A percentile compares a stretch with the other conserved stretches of the same genome.
Evolutionary conservation across 176 grass and related monocot genomes (phyloP).

Genomic region (Ananas comosus): DNA sequence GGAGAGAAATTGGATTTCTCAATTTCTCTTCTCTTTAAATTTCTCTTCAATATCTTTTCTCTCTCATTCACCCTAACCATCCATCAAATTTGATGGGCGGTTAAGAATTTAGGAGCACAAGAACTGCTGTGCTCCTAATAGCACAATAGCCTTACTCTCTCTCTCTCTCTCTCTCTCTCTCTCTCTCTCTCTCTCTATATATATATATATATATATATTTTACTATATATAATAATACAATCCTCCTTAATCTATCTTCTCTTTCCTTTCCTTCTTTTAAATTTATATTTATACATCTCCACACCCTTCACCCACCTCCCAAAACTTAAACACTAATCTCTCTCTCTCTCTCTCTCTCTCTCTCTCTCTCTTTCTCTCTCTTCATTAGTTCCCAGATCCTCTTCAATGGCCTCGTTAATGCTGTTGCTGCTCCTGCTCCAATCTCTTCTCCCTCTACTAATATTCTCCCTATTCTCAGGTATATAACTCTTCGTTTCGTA

Average conservation of each 20-base stretch:
- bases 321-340: conserved; percentile 1
- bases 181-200: no score
- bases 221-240: conserved; percentile 2
- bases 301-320: background rate
- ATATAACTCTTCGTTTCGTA: background rate
- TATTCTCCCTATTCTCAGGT: background rate
- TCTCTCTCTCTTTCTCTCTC: no score
- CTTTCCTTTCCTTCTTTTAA: conserved; percentile 14
- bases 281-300: background rate
- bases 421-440: background rate
- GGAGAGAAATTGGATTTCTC: no score
- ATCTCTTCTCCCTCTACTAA: background rate
- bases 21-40: no score
- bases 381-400: conserved; percentile 4
- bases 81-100: no score
- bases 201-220: background rate
- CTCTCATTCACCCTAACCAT: no score
- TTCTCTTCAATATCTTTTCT: no score
- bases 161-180: no score
- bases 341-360: background rate
- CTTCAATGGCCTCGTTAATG: conserved; percentile 19
- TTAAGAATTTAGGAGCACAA: no score
- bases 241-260: conserved; percentile 1
- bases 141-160: no score
- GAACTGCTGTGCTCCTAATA: no score